Conservation (phyloP, 2,329 filamentous ascomycete species). For the Penicillium vulpinum region DNA sequence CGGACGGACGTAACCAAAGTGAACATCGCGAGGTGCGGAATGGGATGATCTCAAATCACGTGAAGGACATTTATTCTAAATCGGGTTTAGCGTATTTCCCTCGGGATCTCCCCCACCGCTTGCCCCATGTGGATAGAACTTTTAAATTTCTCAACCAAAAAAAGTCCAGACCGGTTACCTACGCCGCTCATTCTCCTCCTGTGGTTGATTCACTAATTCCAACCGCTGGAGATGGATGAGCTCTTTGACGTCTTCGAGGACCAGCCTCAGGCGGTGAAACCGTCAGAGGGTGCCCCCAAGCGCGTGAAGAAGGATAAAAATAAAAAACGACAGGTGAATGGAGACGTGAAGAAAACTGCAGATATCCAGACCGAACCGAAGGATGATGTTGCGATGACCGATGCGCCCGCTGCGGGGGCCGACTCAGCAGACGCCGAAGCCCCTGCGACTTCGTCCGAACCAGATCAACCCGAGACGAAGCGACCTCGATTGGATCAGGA, state of each 20-base stretch:
- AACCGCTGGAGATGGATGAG: conserved; percentile 63
- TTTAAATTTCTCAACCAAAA: conserved; percentile 37
- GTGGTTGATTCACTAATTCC: conserved; percentile 15
- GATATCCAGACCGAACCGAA: conserved; percentile 32
- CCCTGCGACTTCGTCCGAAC: conserved; percentile 28
- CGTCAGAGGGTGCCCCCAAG: conserved; percentile 34
- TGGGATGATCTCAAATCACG: conserved; percentile 21
- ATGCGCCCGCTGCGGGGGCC: conserved; percentile 20
- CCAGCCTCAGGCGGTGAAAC: conserved; percentile 51
- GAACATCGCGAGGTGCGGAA: conserved; percentile 27
- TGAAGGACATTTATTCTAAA: conserved; percentile 4
- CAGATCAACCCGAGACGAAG: conserved; percentile 47
- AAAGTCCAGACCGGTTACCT: conserved; percentile 20
- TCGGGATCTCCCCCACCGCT: conserved; percentile 23
- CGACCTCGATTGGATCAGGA: conserved; percentile 57
- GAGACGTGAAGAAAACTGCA: conserved; percentile 63
- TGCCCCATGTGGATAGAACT: conserved; percentile 27
- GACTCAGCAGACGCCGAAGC: conserved; percentile 19
- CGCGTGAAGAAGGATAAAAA: conserved; percentile 59
- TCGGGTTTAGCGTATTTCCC: neutral
- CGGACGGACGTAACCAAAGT: conserved; percentile 23
- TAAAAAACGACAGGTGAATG: conserved; percentile 86
- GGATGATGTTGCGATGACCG: conserved; percentile 24
- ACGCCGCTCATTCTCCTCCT: conserved; percentile 16
- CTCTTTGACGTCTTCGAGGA: conserved; percentile 82